Evolutionary conservation across 805 yeast genomes (phyloP).

Genomic region (Dipodascus geniculatus): DNA sequence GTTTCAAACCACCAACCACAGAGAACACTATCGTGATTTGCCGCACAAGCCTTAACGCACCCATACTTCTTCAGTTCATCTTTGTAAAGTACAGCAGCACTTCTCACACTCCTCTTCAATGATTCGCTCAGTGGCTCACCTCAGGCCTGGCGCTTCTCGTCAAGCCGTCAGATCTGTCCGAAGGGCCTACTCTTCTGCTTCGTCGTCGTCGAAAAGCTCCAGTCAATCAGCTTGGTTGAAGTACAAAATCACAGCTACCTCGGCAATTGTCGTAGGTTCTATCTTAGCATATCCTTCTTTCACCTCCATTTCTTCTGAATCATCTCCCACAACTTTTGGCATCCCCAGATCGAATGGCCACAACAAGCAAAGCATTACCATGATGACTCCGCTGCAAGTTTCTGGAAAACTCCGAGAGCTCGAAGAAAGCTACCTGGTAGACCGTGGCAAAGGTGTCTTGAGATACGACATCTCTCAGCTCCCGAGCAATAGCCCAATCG

Average conservation of each 20-base stretch:
- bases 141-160: background rate
- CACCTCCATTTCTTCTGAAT: background rate
- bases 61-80: background rate
- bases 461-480: constrained; percentile 85
- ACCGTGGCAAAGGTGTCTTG: constrained; percentile 76
- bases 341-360: background rate
- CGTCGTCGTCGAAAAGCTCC: background rate
- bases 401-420: constrained; percentile 51
- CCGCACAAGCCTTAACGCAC: too few species aligned
- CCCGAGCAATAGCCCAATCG: constrained; percentile 87
- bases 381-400: constrained; percentile 42
- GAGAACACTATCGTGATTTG: too few species aligned
- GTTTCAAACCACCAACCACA: too few species aligned
- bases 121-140: background rate
- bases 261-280: background rate
- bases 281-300: background rate
- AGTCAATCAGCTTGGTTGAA: too few species aligned
- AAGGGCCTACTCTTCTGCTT: background rate
- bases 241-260: background rate
- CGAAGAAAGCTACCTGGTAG: constrained; percentile 72
- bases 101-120: too few species aligned
- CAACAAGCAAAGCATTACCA: background rate
- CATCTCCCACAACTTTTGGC: background rate
- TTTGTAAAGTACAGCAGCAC: too few species aligned
- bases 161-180: background rate